phyloP scores from a whole-genome alignment of 148 eudicot genomes.

The Bassia scoparia region DNA sequence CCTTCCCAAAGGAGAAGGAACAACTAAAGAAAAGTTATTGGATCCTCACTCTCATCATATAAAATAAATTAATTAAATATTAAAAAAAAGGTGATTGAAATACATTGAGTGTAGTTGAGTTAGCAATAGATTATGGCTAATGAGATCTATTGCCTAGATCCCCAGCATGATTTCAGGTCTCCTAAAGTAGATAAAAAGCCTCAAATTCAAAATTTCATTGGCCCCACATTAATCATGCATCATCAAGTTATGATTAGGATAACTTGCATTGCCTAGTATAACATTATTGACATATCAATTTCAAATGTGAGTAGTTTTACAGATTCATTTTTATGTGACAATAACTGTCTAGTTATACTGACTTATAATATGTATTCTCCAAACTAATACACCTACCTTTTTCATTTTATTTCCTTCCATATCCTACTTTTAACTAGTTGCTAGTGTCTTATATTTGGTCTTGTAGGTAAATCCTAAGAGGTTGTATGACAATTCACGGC shows the following conservation, averaged over 20 bases:
- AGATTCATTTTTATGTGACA: background rate
- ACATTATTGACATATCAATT: slow-evolving; percentile 7
- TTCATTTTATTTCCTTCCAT: no score
- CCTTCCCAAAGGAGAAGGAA: slow-evolving; percentile 35
- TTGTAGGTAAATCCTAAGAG: no score
- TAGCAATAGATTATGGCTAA: slow-evolving; percentile 28
- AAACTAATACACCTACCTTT: no score
- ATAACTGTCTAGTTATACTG: background rate
- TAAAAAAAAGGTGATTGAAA: slow-evolving; percentile 16
- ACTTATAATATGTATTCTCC: background rate
- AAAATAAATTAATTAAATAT: background rate
- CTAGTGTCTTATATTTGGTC: no score
- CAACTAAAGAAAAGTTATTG: slow-evolving; percentile 38
- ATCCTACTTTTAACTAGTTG: no score
- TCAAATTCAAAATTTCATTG: slow-evolving; percentile 23
- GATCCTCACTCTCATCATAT: slow-evolving; percentile 25
- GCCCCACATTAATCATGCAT: slow-evolving; percentile 49
- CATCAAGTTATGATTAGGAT: slow-evolving; percentile 29
- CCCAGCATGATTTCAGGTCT: slow-evolving; percentile 55
- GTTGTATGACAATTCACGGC: no score
- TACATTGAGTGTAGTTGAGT: slow-evolving; percentile 23
- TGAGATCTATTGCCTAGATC: slow-evolving; percentile 37
- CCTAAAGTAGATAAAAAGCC: slow-evolving; percentile 33
- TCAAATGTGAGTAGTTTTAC: background rate
- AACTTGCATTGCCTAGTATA: slow-evolving; percentile 19